Percentiles rank a stretch among this genome's conserved stretches.
Conservation (phyloP, 129 eudicot genomes). For the Pulicaria dysenterica region DNA sequence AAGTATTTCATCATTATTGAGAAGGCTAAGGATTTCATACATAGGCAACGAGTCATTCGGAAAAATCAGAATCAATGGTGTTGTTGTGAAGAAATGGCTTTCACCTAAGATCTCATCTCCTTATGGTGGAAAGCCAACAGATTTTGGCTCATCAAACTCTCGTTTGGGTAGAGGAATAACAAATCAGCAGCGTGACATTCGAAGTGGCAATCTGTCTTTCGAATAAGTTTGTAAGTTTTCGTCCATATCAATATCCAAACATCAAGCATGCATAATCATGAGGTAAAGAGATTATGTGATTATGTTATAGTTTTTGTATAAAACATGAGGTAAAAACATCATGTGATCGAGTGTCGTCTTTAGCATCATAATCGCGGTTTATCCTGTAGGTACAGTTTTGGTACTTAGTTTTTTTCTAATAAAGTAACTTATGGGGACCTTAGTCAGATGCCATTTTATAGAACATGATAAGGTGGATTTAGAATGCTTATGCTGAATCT, state of each 20-base stretch:
- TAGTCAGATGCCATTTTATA: constrained; percentile 23
- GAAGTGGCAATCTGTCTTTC: constrained; percentile 66
- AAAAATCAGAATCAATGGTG: constrained; percentile 75
- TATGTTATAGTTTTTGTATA: background rate
- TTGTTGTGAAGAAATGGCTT: constrained; percentile 75
- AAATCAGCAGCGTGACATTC: constrained; percentile 73
- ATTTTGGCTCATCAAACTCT: constrained; percentile 47
- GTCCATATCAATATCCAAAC: background rate
- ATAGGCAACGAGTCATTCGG: constrained; percentile 85
- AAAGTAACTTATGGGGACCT: constrained; percentile 22
- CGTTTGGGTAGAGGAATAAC: constrained; percentile 61
- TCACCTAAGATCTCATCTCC: constrained; percentile 73
- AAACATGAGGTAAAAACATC: constrained; percentile 14
- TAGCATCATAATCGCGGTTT: constrained; percentile 24
- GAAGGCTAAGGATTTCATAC: constrained; percentile 80
- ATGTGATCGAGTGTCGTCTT: constrained; percentile 14
- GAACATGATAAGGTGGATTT: constrained; percentile 6
- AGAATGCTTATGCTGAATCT: constrained; percentile 4
- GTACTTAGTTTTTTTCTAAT: no score
- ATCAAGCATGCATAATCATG: background rate
- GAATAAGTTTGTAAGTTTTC: constrained; percentile 35
- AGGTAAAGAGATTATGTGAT: background rate
- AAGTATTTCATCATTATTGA: constrained; percentile 72
- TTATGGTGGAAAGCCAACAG: constrained; percentile 45
- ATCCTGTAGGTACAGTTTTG: constrained; percentile 39